phyloP scores from a whole-genome alignment of 1,284 basidiomycete species.

The Leccinum fuscescens region DNA sequence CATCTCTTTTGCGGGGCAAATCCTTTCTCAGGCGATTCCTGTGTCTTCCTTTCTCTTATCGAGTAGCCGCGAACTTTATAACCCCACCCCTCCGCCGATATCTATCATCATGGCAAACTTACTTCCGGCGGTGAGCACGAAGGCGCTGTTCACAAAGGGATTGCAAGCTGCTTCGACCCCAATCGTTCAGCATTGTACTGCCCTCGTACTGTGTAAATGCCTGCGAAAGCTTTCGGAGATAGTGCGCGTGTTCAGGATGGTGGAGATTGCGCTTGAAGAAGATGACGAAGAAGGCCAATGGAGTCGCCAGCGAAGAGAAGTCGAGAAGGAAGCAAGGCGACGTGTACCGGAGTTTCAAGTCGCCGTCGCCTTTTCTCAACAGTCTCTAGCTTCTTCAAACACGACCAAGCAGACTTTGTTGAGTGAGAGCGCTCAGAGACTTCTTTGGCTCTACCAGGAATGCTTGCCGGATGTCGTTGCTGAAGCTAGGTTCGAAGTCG shows the following conservation, averaged over 20 bases:
- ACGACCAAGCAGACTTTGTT: too few species aligned
- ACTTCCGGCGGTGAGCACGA: slow-evolving; percentile 68
- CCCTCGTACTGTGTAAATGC: slow-evolving; percentile 70
- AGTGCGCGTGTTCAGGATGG: slow-evolving; percentile 45
- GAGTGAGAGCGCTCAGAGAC: slow-evolving; percentile 69
- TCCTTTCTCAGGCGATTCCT: slow-evolving; percentile 78
- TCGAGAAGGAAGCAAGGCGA: slow-evolving; percentile 73
- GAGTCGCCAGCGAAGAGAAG: slow-evolving; percentile 57
- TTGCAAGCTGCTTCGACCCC: slow-evolving; percentile 58
- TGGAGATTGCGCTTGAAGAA: slow-evolving; percentile 63
- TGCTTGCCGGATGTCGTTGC: slow-evolving; percentile 71
- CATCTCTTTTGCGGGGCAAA: slow-evolving; percentile 74
- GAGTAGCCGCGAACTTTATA: slow-evolving; percentile 40
- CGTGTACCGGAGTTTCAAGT: slow-evolving; percentile 84
- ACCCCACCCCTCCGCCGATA: slow-evolving; percentile 72
- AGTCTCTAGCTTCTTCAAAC: slow-evolving; percentile 14
- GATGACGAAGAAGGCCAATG: slow-evolving; percentile 67
- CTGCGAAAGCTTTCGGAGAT: slow-evolving; percentile 69
- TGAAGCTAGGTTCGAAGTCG: slow-evolving; percentile 84
- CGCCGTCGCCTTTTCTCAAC: slow-evolving; percentile 74
- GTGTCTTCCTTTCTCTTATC: slow-evolving; percentile 57
- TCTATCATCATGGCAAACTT: slow-evolving; percentile 70
- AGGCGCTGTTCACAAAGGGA: slow-evolving; percentile 75
- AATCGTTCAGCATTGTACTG: slow-evolving; percentile 83
- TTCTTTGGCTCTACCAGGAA: slow-evolving; percentile 83